Evolutionary conservation across 495 filamentous ascomycete genomes (phyloP), one percentile per base, ranked within the genome.

Genomic region (Lophiotrema nucula): DNA sequence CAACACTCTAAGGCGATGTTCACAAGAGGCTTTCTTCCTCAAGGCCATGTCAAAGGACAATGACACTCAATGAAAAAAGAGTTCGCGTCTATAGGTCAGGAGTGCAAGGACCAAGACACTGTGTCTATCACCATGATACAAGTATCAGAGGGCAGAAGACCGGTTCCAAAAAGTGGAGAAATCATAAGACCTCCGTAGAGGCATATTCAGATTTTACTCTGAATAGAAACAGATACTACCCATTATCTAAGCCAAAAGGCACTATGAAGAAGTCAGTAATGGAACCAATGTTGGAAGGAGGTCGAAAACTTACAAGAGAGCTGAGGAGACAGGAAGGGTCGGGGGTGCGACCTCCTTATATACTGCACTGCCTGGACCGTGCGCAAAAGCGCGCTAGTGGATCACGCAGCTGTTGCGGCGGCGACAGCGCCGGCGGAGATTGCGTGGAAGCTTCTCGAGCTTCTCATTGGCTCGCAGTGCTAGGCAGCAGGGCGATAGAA

Each of bases 141-240:
- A 53, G 49, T 41, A n/a, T 22, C 52, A 56, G 52, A 8, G 52
- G 23, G 23, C 13, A 16, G 39, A 45, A 18, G 16, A 5, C 52
- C 4, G 27, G 24, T 25, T n/a, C 52, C 10, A 56, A 56, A 56
- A 56, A 56, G 10, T 21, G 11, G 41, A 31, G 31, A 46, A 56
- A 56, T 47, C 23, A 5, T 56, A 5, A 31, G 39, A 43, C 8
- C 8, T 35, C n/a, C n/a, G n/a, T n/a, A n/a, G n/a, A n/a, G n/a
- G n/a, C n/a, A n/a, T n/a, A n/a, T n/a, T n/a, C n/a, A n/a, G n/a
- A n/a, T n/a, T n/a, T n/a, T n/a, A n/a, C n/a, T n/a, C n/a, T n/a
- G n/a, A n/a, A 91, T 90, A 92, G 93, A 89, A 95, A 93, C 89
- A 93, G 89, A 93, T 95, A 93, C 89, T 92, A 93, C 88, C 92